These are phyloP conservation scores for Schwanniomyces occidentalis DNA, from an alignment of 805 yeast species.

Conservation along the genomic window DNA sequence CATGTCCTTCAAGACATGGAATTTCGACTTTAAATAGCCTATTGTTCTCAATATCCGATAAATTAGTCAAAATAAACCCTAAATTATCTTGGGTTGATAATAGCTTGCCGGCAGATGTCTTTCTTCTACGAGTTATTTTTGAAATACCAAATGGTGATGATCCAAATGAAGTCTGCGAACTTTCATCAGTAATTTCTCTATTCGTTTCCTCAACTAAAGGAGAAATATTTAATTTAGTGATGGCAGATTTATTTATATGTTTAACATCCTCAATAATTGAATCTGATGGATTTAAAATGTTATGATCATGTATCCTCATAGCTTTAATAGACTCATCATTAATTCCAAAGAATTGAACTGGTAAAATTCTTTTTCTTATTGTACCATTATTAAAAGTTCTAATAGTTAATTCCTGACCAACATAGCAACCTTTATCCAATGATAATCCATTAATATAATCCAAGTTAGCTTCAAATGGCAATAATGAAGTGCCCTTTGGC, in stretches of 20 bases:
- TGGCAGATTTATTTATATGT: slow-evolving; percentile 10
- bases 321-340: slow-evolving; percentile 8
- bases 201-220: slow-evolving; percentile 19
- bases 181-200: slow-evolving; percentile 6
- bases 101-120: slow-evolving; percentile 58
- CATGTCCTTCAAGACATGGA: slow-evolving; percentile 18
- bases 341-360: slow-evolving; percentile 44
- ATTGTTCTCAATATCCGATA: slow-evolving; percentile 47
- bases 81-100: slow-evolving; percentile 55
- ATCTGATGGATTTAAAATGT: slow-evolving; percentile 15
- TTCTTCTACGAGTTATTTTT: slow-evolving; percentile 31
- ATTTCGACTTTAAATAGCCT: slow-evolving; percentile 30
- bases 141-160: slow-evolving; percentile 43
- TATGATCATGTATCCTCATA: slow-evolving; percentile 13
- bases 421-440: slow-evolving; percentile 90
- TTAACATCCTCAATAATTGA: slow-evolving; percentile 14
- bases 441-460: slow-evolving; percentile 83
- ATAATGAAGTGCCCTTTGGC: slow-evolving; percentile 26
- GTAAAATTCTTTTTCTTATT: slow-evolving; percentile 79
- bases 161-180: slow-evolving; percentile 13
- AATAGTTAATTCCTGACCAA: slow-evolving; percentile 94
- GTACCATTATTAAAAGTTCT: slow-evolving; percentile 82
- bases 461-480: slow-evolving; percentile 84
- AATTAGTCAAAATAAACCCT: slow-evolving; percentile 64
- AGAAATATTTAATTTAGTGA: slow-evolving; percentile 17